A percentile compares a stretch with the other conserved stretches of the same genome.
These are phyloP conservation scores for Sicyos edulis DNA, from an alignment of 306 rosid genomes.

Conservation along the genomic window DNA sequence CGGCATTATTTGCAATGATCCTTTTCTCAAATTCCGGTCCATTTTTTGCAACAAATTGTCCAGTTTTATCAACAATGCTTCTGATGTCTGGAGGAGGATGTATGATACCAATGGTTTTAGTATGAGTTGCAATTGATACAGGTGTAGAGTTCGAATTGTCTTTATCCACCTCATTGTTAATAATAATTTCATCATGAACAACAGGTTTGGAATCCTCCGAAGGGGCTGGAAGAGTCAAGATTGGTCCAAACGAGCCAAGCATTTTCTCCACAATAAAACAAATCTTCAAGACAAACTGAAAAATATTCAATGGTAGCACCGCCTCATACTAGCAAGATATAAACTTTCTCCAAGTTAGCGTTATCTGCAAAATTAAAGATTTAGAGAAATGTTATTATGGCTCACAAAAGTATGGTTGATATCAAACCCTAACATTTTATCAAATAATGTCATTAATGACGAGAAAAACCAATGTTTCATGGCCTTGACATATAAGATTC, in stretches of 20 bases:
- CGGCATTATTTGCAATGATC: conserved; percentile 68
- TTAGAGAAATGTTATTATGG: conserved; percentile 12
- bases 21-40: conserved; percentile 91
- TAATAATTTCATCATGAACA: conserved; percentile 26
- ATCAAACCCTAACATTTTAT: neutral
- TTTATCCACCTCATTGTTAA: conserved; percentile 33
- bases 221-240: conserved; percentile 87
- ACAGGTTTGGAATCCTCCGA: conserved; percentile 62
- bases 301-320: conserved; percentile 12
- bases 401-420: conserved; percentile 5
- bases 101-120: conserved; percentile 87
- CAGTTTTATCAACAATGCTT: conserved; percentile 82
- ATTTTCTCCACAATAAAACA: conserved; percentile 28
- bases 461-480: neutral
- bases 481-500: too few species aligned
- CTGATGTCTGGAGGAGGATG: conserved; percentile 87
- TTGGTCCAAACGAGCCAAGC: conserved; percentile 60
- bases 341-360: conserved; percentile 17
- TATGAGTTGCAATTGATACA: conserved; percentile 65
- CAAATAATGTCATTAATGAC: neutral
- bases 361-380: conserved; percentile 20
- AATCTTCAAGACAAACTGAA: conserved; percentile 18
- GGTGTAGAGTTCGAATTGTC: conserved; percentile 33
- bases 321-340: conserved; percentile 20
- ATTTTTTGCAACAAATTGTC: conserved; percentile 81